Percentiles rank a stretch among this genome's conserved stretches.
Evolutionary conservation across 495 filamentous ascomycete species (phyloP).

Genomic region (Penicillium alfredii): DNA sequence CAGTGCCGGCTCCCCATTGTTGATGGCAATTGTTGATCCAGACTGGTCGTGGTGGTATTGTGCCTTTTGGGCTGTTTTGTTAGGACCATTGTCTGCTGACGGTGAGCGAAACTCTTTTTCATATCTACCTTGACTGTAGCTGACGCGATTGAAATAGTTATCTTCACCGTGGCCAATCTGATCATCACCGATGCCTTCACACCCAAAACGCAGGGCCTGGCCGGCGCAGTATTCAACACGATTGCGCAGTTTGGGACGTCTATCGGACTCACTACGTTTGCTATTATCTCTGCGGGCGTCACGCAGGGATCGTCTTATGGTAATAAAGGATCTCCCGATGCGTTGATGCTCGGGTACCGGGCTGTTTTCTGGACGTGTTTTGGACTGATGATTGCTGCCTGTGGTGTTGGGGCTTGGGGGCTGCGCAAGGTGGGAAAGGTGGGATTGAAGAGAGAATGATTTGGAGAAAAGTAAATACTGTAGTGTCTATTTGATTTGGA

Average conservation of each 20-base stretch:
- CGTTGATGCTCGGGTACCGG: constrained; percentile 51
- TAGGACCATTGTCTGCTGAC: constrained; percentile 46
- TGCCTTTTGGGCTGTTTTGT: constrained; percentile 44
- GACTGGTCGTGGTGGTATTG: constrained; percentile 51
- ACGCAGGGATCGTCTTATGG: constrained; percentile 30
- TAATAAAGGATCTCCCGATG: constrained; percentile 29
- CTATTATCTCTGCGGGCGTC: constrained; percentile 48
- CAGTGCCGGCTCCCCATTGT: constrained; percentile 42
- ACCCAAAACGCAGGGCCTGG: constrained; percentile 50
- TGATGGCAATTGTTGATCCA: constrained; percentile 45
- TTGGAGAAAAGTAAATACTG: too few relatives aligned
- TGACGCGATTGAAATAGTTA: constrained; percentile 34
- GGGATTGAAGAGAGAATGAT: constrained; percentile 48
- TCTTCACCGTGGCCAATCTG: constrained; percentile 54
- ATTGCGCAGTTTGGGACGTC: constrained; percentile 55
- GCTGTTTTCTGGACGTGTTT: constrained; percentile 58
- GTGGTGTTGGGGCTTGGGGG: constrained; percentile 40
- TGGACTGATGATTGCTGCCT: constrained; percentile 38
- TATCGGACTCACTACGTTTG: constrained; percentile 51
- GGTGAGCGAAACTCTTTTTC: constrained; percentile 36
- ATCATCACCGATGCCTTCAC: constrained; percentile 56
- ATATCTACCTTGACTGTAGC: too few relatives aligned
- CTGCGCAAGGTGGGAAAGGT: constrained; percentile 48
- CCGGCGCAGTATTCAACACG: constrained; percentile 61
- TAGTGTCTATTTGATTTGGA: too few relatives aligned